A percentile compares a stretch with the other conserved stretches of the same genome.
phyloP scores from a whole-genome alignment of 2,329 filamentous ascomycete genomes.

The Cryoendolithus antarcticus region DNA sequence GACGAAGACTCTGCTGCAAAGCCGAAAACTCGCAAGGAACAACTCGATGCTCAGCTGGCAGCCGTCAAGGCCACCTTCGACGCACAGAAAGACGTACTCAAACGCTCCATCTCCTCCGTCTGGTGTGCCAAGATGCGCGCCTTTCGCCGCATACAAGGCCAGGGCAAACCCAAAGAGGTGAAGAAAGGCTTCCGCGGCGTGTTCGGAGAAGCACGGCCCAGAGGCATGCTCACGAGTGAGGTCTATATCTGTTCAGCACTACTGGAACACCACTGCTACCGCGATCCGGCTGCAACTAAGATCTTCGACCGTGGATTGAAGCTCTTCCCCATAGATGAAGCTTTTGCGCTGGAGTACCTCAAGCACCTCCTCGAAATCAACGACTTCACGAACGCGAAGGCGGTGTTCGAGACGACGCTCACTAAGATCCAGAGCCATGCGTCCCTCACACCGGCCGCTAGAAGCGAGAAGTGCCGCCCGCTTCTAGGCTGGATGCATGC shows the following conservation, averaged over 20 bases:
- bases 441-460: constrained; percentile 43
- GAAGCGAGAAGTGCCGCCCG: constrained; percentile 55
- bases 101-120: constrained; percentile 75
- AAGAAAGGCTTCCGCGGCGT: constrained; percentile 68
- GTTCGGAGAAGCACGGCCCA: constrained; percentile 77
- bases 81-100: constrained; percentile 62
- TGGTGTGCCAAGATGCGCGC: constrained; percentile 93
- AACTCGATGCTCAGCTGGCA: constrained; percentile 43
- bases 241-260: constrained; percentile 88
- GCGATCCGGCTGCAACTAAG: constrained; percentile 80
- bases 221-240: constrained; percentile 81
- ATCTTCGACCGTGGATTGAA: constrained; percentile 93
- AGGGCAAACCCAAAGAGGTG: constrained; percentile 44
- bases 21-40: constrained; percentile 38
- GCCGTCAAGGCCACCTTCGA: constrained; percentile 53
- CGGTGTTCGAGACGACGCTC: constrained; percentile 91
- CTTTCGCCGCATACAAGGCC: constrained; percentile 86
- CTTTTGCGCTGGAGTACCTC: constrained; percentile 88
- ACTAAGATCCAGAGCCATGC: constrained; percentile 54
- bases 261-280: constrained; percentile 92
- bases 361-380: constrained; percentile 88
- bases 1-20: constrained; percentile 43
- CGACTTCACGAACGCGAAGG: constrained; percentile 80
- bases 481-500: constrained; percentile 89
- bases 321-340: constrained; percentile 85